Percentiles rank a stretch among this genome's conserved stretches.
These are phyloP conservation scores for Cryphonectria naterciae DNA, from an alignment of 2,329 filamentous ascomycete species.

Conservation along the genomic window DNA sequence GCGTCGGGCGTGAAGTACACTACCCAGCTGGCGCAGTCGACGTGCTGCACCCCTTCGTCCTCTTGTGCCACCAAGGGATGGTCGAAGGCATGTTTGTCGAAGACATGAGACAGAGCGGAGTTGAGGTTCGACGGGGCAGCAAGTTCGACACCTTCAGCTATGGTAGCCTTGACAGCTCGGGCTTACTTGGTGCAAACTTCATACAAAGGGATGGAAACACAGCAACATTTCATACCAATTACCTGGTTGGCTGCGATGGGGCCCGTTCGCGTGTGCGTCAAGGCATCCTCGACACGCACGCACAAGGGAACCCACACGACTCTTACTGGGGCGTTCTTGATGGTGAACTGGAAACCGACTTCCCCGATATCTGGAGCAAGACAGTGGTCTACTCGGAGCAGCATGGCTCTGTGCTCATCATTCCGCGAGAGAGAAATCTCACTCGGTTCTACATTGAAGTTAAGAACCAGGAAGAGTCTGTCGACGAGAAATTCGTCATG, in stretches of 20 bases:
- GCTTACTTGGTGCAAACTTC: slow-evolving; percentile 46
- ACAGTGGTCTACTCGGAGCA: slow-evolving; percentile 70
- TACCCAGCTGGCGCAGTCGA: slow-evolving; percentile 36
- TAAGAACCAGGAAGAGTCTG: slow-evolving; percentile 47
- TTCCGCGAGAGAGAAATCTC: slow-evolving; percentile 73
- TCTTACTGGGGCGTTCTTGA: slow-evolving; percentile 73
- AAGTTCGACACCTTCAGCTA: slow-evolving; percentile 28
- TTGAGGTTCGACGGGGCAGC: slow-evolving; percentile 47
- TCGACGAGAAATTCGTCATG: slow-evolving; percentile 71
- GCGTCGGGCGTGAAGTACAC: slow-evolving; percentile 52
- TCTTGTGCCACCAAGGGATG: slow-evolving; percentile 60
- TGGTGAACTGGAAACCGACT: slow-evolving; percentile 71
- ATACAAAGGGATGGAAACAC: slow-evolving; percentile 39
- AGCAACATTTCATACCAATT: slow-evolving; percentile 29
- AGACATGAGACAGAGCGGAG: slow-evolving; percentile 56
- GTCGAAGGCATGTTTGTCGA: slow-evolving; percentile 61
- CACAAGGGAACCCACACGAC: slow-evolving; percentile 58
- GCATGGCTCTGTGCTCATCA: slow-evolving; percentile 71
- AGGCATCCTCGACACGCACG: slow-evolving; percentile 61
- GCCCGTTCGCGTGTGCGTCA: slow-evolving; percentile 72
- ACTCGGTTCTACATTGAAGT: slow-evolving; percentile 67
- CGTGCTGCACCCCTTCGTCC: slow-evolving; percentile 39
- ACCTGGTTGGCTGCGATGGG: slow-evolving; percentile 49
- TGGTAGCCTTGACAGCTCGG: slow-evolving; percentile 40
- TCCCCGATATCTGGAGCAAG: slow-evolving; percentile 77